Evolutionary conservation across 257 asterid species (phyloP), one percentile per base, ranked within the genome.

Genomic region (Cinchona pubescens): DNA sequence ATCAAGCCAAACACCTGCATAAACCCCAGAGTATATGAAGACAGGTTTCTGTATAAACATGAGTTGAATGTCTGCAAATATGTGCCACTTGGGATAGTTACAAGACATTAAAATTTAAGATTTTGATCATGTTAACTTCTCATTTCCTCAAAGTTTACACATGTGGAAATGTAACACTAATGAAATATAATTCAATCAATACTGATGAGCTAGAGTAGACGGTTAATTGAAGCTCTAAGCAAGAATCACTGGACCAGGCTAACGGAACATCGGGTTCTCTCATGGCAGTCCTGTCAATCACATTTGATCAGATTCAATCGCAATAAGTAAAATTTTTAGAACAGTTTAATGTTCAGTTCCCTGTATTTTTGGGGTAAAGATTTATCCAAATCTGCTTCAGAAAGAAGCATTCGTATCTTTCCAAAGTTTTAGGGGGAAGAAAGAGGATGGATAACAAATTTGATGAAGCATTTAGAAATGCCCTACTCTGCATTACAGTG

Each of bases 1-100:
- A 95, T 67, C 88, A 95, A 79, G 27, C 99, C 99, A 65, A 89
- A 95, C 23, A 95, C 99, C 99, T 95, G 89, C 79, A 74, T 10
- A 65, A 55, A 69, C 27, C 40, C 66, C 15, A 5, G 25, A 71
- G 60, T 45, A 13, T 43, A n/a, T 3, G 43, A 46, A 29, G 14
- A 18, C 1, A 32, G 68, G 38, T 32, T 30, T 16, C 38, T 9
- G 1, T 34, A 53, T 53, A 37, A 23, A 23, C 11, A n/a, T n/a
- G 53, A 27, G 23, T 9, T 25, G 58, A 45, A 67, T 49, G 56
- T 43, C 51, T 12, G 15, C 72, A 67, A 43, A 67, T 43, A 45
- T 43, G 55, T 45, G 38, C 23, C 10, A 7, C 73, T 13, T 51
- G 0, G 7, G 12, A 27, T n/a, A 13, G 29, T 68, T 6, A 37